A percentile compares a stretch with the other conserved stretches of the same genome.
Conservation (phyloP, 257 asterid genomes). For the Misopates orontium region DNA sequence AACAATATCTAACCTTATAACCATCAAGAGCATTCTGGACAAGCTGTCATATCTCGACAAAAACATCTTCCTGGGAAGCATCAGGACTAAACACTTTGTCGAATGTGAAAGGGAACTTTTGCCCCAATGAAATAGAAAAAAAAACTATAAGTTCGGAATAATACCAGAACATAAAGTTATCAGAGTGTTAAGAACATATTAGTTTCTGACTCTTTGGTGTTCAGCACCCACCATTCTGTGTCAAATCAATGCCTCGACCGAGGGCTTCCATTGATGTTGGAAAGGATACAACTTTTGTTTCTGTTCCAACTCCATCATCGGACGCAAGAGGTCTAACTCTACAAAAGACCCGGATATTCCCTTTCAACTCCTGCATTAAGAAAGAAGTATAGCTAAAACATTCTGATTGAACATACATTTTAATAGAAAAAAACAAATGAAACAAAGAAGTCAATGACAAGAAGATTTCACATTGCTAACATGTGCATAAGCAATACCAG, state of each 20-base stretch:
- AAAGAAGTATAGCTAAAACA: slow-evolving; percentile 16
- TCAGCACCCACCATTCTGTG: slow-evolving; percentile 61
- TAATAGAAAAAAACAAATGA: background rate
- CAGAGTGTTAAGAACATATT: background rate
- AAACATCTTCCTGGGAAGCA: slow-evolving; percentile 83
- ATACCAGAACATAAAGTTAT: background rate
- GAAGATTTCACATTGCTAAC: background rate
- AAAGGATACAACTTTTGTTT: slow-evolving; percentile 67
- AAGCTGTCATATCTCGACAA: slow-evolving; percentile 93
- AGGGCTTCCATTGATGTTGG: slow-evolving; percentile 66
- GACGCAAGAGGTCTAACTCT: slow-evolving; percentile 83
- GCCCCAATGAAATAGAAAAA: slow-evolving; percentile 48
- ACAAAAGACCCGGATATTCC: slow-evolving; percentile 92
- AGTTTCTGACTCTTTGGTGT: slow-evolving; percentile 3
- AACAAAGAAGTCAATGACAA: background rate
- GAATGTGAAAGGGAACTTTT: slow-evolving; percentile 75
- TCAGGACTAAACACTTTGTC: slow-evolving; percentile 90
- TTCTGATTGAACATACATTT: background rate
- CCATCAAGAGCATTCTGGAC: slow-evolving; percentile 99
- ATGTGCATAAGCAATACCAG: slow-evolving; percentile 48
- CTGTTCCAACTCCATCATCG: slow-evolving; percentile 67
- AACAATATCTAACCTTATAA: slow-evolving; percentile 63
- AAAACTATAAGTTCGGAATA: slow-evolving; percentile 15
- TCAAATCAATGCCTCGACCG: slow-evolving; percentile 80
- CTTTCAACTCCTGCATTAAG: slow-evolving; percentile 76